These are phyloP conservation scores for Russula foetens DNA, from an alignment of 768 basidiomycete species.

Conservation along the genomic window DNA sequence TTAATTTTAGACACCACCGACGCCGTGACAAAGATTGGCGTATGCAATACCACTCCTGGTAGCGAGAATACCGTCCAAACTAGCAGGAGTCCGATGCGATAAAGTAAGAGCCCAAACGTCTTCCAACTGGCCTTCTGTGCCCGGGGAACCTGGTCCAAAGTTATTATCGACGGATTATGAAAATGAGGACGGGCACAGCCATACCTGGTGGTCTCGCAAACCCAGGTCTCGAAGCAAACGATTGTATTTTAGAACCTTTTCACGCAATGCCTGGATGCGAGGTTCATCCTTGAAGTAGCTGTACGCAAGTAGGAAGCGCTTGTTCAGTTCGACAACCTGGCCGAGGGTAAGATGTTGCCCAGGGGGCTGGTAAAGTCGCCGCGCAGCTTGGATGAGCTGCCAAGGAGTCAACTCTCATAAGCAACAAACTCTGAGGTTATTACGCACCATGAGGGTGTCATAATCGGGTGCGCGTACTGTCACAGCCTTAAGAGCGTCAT, in stretches of 20 bases:
- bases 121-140: constrained; percentile 84
- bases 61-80: constrained; percentile 80
- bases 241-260: constrained; percentile 83
- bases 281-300: constrained; percentile 87
- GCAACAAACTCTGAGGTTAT: neutral
- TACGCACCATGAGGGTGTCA: constrained; percentile 89
- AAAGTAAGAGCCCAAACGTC: constrained; percentile 71
- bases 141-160: constrained; percentile 58
- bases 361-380: constrained; percentile 87
- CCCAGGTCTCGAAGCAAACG: constrained; percentile 81
- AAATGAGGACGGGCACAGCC: constrained; percentile 13
- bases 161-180: neutral
- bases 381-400: constrained; percentile 90
- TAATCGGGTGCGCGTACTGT: constrained; percentile 95
- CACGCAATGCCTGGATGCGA: constrained; percentile 67
- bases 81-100: constrained; percentile 67
- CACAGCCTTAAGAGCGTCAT: constrained; percentile 90
- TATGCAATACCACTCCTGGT: constrained; percentile 85
- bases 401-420: neutral
- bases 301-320: constrained; percentile 89
- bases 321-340: constrained; percentile 91
- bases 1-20: constrained; percentile 80
- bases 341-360: constrained; percentile 89
- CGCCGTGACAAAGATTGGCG: constrained; percentile 86
- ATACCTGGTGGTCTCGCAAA: constrained; percentile 85